These are phyloP conservation scores for Haberlea rhodopensis DNA, from an alignment of 257 asterid genomes.

Conservation along the genomic window DNA sequence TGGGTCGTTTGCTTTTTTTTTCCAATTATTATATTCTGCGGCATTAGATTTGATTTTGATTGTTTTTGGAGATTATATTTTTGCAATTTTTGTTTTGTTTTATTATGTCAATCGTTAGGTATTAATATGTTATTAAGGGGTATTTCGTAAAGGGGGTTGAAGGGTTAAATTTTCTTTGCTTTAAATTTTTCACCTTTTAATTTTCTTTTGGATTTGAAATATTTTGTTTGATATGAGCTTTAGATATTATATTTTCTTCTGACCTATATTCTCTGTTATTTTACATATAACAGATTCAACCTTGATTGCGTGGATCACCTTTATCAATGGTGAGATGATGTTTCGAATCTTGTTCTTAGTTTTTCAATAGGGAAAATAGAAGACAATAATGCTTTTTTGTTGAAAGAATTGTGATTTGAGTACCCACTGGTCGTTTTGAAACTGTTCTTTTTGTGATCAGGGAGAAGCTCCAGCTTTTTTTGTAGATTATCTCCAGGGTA, in stretches of 20 bases:
- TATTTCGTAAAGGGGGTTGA: neutral
- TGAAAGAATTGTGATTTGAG: neutral
- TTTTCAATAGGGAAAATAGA: neutral
- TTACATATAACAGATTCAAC: conserved; percentile 41
- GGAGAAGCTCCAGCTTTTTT: conserved; percentile 91
- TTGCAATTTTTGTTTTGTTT: neutral
- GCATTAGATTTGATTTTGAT: conserved; percentile 13
- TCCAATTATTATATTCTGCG: neutral
- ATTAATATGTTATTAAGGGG: neutral
- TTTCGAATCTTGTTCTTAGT: conserved; percentile 21
- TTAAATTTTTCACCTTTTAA: neutral
- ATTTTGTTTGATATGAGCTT: conserved; percentile 23
- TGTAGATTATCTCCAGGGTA: conserved; percentile 46
- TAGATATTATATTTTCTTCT: conserved; percentile 22
- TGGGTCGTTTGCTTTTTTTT: conserved; percentile 12
- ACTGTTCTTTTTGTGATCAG: conserved; percentile 40
- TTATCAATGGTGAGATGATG: conserved; percentile 63
- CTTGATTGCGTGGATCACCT: conserved; percentile 35
- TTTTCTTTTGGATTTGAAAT: conserved; percentile 8
- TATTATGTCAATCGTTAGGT: conserved; percentile 10
- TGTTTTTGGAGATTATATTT: neutral
- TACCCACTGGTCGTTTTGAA: conserved; percentile 19
- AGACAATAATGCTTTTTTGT: neutral
- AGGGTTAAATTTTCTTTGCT: conserved; percentile 5
- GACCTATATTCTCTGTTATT: conserved; percentile 19